phyloP scores from a whole-genome alignment of 2,329 filamentous ascomycete species.

The Clarireedia hainanense region DNA sequence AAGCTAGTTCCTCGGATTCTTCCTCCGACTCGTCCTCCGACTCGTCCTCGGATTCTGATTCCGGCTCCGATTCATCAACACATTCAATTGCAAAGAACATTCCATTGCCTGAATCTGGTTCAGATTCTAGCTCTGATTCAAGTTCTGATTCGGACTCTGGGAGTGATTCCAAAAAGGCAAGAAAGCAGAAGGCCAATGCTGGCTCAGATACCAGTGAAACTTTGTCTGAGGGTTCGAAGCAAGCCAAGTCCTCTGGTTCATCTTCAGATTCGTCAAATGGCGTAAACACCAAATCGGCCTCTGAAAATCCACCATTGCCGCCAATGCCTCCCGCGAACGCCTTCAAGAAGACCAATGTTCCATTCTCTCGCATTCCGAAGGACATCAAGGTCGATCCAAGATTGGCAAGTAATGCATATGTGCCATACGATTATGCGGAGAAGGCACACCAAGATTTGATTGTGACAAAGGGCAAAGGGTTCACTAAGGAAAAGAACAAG shows the following conservation, averaged over 20 bases:
- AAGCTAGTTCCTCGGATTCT: conserved; percentile 22
- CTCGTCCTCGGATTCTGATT: conserved; percentile 23
- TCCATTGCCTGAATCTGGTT: conserved; percentile 23
- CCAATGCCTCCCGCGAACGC: conserved; percentile 27
- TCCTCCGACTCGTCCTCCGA: conserved; percentile 26
- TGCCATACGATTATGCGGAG: conserved; percentile 80
- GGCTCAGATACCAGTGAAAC: conserved; percentile 28
- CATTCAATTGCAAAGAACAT: conserved; percentile 24
- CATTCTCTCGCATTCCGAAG: conserved; percentile 70
- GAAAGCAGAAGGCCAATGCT: conserved; percentile 32
- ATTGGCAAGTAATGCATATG: conserved; percentile 72
- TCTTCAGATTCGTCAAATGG: conserved; percentile 19
- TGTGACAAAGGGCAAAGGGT: conserved; percentile 89
- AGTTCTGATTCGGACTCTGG: conserved; percentile 29
- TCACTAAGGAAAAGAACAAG: conserved; percentile 99
- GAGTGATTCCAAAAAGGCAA: conserved; percentile 37
- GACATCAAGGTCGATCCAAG: conserved; percentile 59
- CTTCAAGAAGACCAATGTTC: conserved; percentile 51
- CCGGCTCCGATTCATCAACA: conserved; percentile 18
- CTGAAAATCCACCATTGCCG: conserved; percentile 29
- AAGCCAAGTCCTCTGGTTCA: conserved; percentile 22
- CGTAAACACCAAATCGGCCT: conserved; percentile 23
- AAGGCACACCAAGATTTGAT: conserved; percentile 82
- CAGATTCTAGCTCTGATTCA: conserved; percentile 29
- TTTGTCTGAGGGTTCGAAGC: conserved; percentile 25